Conservation (phyloP, 164 flowering plant species). For the Magnolia kwangsiensis region DNA sequence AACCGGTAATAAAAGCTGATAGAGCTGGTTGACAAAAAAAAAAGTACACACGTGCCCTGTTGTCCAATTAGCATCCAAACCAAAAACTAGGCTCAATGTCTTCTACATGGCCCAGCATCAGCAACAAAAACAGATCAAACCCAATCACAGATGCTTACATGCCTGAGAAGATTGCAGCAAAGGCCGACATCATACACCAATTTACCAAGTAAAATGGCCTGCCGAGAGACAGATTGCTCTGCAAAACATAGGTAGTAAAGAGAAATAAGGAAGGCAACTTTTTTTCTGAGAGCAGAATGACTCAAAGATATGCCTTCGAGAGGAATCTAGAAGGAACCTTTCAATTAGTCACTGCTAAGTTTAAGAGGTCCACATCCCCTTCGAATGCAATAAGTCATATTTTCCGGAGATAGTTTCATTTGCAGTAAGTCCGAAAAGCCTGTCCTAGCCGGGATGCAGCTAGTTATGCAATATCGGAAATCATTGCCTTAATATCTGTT, state of each 20-base stretch:
- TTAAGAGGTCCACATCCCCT: not conserved
- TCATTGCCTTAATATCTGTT: not conserved
- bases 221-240: conserved; percentile 4
- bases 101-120: conserved; percentile 3
- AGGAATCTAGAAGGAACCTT: not conserved
- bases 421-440: not conserved
- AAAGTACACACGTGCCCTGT: not conserved
- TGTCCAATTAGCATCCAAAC: not conserved
- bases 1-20: not conserved
- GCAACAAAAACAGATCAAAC: not conserved
- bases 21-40: not conserved
- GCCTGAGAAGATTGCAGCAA: not conserved
- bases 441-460: not conserved
- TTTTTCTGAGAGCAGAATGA: not conserved
- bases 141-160: not conserved
- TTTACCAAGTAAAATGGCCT: conserved; percentile 3
- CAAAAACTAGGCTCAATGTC: not conserved
- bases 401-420: not conserved
- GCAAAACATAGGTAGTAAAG: conserved; percentile 1
- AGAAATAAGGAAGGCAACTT: conserved; percentile 3
- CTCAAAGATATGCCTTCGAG: not conserved
- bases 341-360: not conserved
- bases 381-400: not conserved
- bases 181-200: not conserved
- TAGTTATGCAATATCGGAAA: not conserved